Evolutionary conservation across 148 eudicot genomes (phyloP).

Genomic region (Heliamphora exappendiculata): DNA sequence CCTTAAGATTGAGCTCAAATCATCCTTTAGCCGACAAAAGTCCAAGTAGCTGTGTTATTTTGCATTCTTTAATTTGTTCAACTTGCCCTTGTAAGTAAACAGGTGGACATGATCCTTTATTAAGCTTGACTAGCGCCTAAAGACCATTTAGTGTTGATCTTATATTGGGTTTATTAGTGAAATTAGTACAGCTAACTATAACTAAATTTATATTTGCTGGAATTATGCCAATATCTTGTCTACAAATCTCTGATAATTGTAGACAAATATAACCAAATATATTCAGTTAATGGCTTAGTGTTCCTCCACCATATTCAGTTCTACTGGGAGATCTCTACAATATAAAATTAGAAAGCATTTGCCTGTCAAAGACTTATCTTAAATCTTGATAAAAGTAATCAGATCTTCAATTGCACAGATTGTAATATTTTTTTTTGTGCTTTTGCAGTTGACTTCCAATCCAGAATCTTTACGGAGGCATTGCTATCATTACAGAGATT

Average conservation of each 20-base stretch:
- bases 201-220: not conserved
- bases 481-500: constrained; percentile 35
- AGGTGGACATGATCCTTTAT: not conserved
- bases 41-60: too few relatives aligned
- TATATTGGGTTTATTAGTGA: not conserved
- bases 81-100: not conserved
- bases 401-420: not conserved
- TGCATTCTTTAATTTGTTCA: too few relatives aligned
- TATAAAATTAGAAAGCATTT: not conserved
- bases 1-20: too few relatives aligned
- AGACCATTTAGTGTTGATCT: not conserved
- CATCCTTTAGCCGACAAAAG: too few relatives aligned
- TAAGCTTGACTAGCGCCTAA: not conserved
- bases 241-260: not conserved
- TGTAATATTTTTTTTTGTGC: not conserved
- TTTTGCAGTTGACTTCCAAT: constrained; percentile 47
- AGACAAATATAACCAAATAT: not conserved
- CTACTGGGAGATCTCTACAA: not conserved
- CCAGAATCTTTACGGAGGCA: constrained; percentile 38
- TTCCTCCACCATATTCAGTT: not conserved
- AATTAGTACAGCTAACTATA: not conserved
- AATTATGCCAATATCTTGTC: too few relatives aligned
- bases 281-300: not conserved
- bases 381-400: not conserved
- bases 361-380: not conserved